Percentiles rank a stretch among this genome's conserved stretches.
phyloP scores from a whole-genome alignment of 2,329 filamentous ascomycete species.

The Fusarium buharicum region DNA sequence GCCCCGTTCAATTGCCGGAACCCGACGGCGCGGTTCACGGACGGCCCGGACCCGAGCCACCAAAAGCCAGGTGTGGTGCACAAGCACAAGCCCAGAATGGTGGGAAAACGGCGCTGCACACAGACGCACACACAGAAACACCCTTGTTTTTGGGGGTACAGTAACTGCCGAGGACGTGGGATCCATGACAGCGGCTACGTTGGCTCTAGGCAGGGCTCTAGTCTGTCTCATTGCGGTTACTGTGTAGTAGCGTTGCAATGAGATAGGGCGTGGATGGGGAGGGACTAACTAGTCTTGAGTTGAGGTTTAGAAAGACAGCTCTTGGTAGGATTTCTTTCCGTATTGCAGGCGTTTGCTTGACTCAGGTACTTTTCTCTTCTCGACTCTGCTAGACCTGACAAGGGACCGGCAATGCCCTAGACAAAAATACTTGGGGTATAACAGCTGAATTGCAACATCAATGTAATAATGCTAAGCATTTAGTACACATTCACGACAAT shows the following conservation, averaged over 20 bases:
- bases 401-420: no score
- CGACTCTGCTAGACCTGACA: no score
- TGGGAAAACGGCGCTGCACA: slow-evolving; percentile 4
- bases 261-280: no score
- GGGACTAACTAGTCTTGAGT: no score
- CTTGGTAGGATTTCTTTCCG: no score
- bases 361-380: no score
- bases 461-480: no score
- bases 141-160: no score
- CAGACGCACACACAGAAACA: neutral
- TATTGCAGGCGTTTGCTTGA: no score
- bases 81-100: slow-evolving; percentile 4
- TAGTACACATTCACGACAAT: no score
- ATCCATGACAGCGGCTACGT: slow-evolving; percentile 1
- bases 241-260: slow-evolving; percentile 9
- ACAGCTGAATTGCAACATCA: no score
- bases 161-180: slow-evolving; percentile 1
- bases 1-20: slow-evolving; percentile 7
- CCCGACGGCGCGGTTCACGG: slow-evolving; percentile 15
- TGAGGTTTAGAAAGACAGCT: neutral
- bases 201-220: neutral
- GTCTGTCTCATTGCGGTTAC: slow-evolving; percentile 22
- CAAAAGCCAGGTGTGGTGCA: neutral
- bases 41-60: slow-evolving; percentile 13
- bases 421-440: no score